phyloP scores from a whole-genome alignment of 352 stramenopile genomes.

The Pythium plurisporium region DNA sequence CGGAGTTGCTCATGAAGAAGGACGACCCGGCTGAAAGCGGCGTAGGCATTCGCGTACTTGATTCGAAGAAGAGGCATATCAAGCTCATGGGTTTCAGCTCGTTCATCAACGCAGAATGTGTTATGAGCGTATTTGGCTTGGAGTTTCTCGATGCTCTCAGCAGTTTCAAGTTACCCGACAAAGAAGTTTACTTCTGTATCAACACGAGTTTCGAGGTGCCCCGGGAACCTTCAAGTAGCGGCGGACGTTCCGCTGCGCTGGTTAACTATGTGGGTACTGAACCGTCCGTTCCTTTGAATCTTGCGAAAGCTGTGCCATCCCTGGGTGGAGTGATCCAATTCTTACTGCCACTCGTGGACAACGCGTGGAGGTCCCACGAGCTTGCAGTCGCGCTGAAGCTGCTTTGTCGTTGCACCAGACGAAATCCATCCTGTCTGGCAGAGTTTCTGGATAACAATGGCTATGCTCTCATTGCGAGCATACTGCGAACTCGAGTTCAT shows the following conservation, averaged over 20 bases:
- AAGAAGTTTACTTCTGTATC: constrained; percentile 49
- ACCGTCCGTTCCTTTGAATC: constrained; percentile 37
- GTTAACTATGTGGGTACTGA: constrained; percentile 58
- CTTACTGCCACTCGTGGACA: constrained; percentile 57
- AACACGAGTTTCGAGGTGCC: constrained; percentile 45
- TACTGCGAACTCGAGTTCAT: constrained; percentile 35
- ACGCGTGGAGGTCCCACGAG: constrained; percentile 39
- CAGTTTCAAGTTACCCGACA: constrained; percentile 56
- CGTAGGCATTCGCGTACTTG: background rate
- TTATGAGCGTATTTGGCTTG: constrained; percentile 49
- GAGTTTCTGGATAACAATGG: constrained; percentile 58
- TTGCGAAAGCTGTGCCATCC: constrained; percentile 52
- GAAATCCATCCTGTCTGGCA: constrained; percentile 54
- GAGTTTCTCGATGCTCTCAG: constrained; percentile 58
- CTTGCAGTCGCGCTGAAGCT: constrained; percentile 45
- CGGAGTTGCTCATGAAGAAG: constrained; percentile 31
- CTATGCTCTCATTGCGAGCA: constrained; percentile 43
- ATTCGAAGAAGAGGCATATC: constrained; percentile 29
- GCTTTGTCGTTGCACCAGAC: constrained; percentile 39
- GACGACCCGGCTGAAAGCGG: constrained; percentile 27
- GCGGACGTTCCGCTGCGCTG: constrained; percentile 10
- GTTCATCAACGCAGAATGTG: constrained; percentile 62
- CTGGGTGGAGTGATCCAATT: constrained; percentile 56
- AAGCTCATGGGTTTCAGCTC: constrained; percentile 37
- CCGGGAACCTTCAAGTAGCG: constrained; percentile 1